Conservation (phyloP, 1,284 basidiomycete genomes). For the Coniferiporia weirii region DNA sequence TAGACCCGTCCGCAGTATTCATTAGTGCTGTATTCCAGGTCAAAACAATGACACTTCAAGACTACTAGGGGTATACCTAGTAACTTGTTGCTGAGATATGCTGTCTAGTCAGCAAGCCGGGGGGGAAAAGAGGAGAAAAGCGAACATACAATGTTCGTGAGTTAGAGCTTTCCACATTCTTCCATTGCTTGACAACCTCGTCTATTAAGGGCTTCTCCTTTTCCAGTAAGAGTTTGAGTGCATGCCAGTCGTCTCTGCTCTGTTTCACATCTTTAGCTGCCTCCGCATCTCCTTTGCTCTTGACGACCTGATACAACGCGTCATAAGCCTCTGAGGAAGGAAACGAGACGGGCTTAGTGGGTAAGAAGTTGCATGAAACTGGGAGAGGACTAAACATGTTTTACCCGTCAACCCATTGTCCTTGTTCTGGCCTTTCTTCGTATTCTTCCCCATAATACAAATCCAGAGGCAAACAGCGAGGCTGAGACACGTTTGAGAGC, state of each 20-base stretch:
- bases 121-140: too few relatives aligned
- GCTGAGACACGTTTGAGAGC: too few relatives aligned
- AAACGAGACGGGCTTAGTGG: background rate
- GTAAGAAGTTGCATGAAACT: background rate
- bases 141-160: constrained; percentile 2
- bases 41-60: background rate
- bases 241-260: constrained; percentile 59
- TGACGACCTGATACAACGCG: constrained; percentile 11
- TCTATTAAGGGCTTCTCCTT: constrained; percentile 19
- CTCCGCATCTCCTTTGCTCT: constrained; percentile 48
- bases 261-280: constrained; percentile 51
- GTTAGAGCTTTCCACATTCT: constrained; percentile 16
- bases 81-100: background rate
- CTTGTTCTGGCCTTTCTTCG: background rate
- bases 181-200: constrained; percentile 14
- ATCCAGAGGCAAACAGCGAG: background rate
- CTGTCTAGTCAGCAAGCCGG: background rate
- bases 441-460: background rate
- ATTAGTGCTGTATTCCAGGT: background rate
- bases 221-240: constrained; percentile 19
- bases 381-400: background rate
- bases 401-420: background rate
- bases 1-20: background rate
- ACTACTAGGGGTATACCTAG: background rate
- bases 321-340: background rate